Percentiles rank a stretch among this genome's conserved stretches.
Evolutionary conservation across 2,329 filamentous ascomycete species (phyloP).

Genomic region (Paramyrothecium sp.): DNA sequence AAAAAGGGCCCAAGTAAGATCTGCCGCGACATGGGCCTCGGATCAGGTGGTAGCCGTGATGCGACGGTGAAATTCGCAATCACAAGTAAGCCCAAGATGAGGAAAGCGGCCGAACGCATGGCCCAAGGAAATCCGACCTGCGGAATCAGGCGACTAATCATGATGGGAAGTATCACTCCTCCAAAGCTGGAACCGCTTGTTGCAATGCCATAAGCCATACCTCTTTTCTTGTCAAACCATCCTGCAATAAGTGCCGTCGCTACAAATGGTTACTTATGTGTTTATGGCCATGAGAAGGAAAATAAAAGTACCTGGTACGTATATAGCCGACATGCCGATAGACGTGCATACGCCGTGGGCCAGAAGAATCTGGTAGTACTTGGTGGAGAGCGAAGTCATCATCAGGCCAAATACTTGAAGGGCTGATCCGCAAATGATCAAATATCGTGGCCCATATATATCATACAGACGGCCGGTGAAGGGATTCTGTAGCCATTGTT

Average conservation of each 20-base stretch:
- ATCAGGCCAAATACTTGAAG: constrained; percentile 57
- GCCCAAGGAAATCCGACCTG: constrained; percentile 28
- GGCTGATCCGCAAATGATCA: constrained; percentile 48
- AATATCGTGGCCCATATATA: constrained; percentile 53
- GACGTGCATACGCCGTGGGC: constrained; percentile 28
- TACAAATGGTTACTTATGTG: constrained; percentile 13
- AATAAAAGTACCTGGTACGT: constrained; percentile 15
- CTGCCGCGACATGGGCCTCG: constrained; percentile 19
- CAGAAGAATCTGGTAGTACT: constrained; percentile 34
- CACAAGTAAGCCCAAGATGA: constrained; percentile 27
- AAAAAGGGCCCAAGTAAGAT: constrained; percentile 13
- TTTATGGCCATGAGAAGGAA: not conserved
- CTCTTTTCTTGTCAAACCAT: constrained; percentile 22
- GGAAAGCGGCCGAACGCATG: constrained; percentile 28
- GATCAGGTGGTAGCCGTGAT: constrained; percentile 12
- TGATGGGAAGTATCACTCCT: constrained; percentile 31
- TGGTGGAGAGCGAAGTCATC: constrained; percentile 48
- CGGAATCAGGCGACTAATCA: constrained; percentile 25
- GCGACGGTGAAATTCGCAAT: constrained; percentile 25
- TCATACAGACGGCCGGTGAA: constrained; percentile 60
- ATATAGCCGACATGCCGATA: constrained; percentile 24
- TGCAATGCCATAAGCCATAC: constrained; percentile 22
- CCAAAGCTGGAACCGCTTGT: constrained; percentile 25
- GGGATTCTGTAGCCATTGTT: constrained; percentile 37
- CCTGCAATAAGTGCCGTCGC: constrained; percentile 7